Percentiles rank a stretch among this genome's conserved stretches.
phyloP scores from a whole-genome alignment of 1,284 basidiomycete genomes.

The Ustanciosporium gigantosporum region DNA sequence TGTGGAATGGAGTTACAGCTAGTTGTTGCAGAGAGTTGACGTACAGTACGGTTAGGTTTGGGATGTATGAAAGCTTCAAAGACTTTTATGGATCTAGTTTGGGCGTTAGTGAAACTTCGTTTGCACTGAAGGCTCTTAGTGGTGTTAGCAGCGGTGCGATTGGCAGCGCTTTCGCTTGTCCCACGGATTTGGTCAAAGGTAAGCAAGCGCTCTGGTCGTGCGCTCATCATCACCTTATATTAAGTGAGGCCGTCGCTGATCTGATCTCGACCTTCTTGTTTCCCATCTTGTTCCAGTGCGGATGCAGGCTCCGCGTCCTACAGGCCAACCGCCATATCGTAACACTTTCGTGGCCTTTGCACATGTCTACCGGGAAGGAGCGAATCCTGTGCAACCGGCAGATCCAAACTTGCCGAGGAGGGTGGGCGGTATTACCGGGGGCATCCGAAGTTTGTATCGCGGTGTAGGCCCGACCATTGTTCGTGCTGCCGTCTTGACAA shows the following conservation, averaged over 20 bases:
- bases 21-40: conserved; percentile 43
- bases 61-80: conserved; percentile 48
- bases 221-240: neutral
- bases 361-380: conserved; percentile 29
- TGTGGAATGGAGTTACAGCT: conserved; percentile 48
- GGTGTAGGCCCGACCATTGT: conserved; percentile 45
- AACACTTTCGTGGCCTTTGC: conserved; percentile 43
- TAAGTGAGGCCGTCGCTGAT: neutral
- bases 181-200: conserved; percentile 48
- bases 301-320: conserved; percentile 45
- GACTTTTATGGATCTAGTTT: conserved; percentile 20
- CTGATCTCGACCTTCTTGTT: too few relatives aligned
- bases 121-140: conserved; percentile 44
- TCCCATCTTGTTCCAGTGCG: conserved; percentile 14
- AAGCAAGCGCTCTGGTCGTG: too few relatives aligned
- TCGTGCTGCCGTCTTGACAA: conserved; percentile 43
- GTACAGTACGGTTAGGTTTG: conserved; percentile 48
- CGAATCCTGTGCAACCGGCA: neutral
- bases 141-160: conserved; percentile 46
- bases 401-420: too few relatives aligned
- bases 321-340: conserved; percentile 32
- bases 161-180: conserved; percentile 41
- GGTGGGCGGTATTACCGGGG: conserved; percentile 13
- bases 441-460: conserved; percentile 37
- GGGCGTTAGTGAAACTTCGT: conserved; percentile 22